phyloP scores from a whole-genome alignment of 768 basidiomycete genomes.

The Vishniacozyma victoriae region DNA sequence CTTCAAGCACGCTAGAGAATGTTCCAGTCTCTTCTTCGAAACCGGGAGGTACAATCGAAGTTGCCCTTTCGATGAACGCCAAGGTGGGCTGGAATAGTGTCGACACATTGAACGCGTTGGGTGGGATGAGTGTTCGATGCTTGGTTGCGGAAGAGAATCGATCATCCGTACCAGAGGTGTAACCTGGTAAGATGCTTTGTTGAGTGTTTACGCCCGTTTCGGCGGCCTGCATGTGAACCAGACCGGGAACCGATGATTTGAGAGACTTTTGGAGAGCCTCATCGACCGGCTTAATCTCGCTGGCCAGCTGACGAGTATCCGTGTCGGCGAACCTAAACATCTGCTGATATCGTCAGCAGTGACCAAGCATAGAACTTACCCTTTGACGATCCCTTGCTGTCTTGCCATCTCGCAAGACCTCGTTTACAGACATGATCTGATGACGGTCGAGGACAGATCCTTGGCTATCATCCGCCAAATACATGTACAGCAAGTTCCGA shows the following conservation, averaged over 20 bases:
- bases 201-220: slow-evolving; percentile 4
- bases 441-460: slow-evolving; percentile 72
- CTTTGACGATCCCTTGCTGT: slow-evolving; percentile 72
- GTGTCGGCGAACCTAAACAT: slow-evolving; percentile 91
- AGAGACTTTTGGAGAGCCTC: slow-evolving; percentile 76
- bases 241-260: slow-evolving; percentile 86
- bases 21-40: slow-evolving; percentile 51
- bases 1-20: slow-evolving; percentile 71
- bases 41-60: slow-evolving; percentile 35
- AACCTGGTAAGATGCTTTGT: slow-evolving; percentile 53
- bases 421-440: slow-evolving; percentile 88
- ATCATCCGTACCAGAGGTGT: slow-evolving; percentile 61
- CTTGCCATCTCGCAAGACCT: slow-evolving; percentile 78
- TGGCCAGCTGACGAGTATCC: slow-evolving; percentile 65
- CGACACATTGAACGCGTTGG: slow-evolving; percentile 90
- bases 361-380: slow-evolving; percentile 49
- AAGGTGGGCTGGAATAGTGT: slow-evolving; percentile 92
- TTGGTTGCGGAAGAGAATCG: slow-evolving; percentile 65
- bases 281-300: slow-evolving; percentile 67
- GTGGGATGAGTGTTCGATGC: slow-evolving; percentile 76
- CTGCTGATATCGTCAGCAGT: slow-evolving; percentile 51
- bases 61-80: slow-evolving; percentile 58
- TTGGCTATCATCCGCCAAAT: slow-evolving; percentile 85
- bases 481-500: slow-evolving; percentile 73
- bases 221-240: slow-evolving; percentile 58